Percentiles rank a stretch among this genome's conserved stretches.
Evolutionary conservation across 106 monocot species (phyloP).

Genomic region (Vanilla planifolia): DNA sequence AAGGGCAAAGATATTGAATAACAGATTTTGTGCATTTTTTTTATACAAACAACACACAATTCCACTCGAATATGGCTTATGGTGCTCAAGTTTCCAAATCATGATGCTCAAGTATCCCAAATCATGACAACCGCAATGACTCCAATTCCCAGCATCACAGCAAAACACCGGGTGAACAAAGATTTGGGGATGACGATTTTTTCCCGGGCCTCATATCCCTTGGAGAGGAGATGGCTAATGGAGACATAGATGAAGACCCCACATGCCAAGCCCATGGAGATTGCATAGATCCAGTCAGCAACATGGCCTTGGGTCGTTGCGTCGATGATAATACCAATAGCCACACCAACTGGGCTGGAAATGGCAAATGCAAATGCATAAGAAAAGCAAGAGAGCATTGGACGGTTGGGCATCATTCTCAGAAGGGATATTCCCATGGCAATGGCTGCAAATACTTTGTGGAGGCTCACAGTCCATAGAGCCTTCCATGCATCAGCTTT

Average conservation of each 20-base stretch:
- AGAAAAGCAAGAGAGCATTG: conserved; percentile 40
- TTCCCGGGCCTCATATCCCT: conserved; percentile 43
- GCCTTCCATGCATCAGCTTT: conserved; percentile 79
- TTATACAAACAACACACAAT: no score
- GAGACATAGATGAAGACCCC: conserved; percentile 74
- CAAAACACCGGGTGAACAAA: conserved; percentile 30
- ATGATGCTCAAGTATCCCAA: conserved; percentile 79
- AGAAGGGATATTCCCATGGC: conserved; percentile 83
- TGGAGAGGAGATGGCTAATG: conserved; percentile 69
- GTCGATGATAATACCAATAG: conserved; percentile 71
- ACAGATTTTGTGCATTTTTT: no score
- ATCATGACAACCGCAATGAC: conserved; percentile 89
- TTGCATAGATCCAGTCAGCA: conserved; percentile 80
- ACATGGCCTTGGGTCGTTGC: conserved; percentile 66
- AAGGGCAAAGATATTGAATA: no score
- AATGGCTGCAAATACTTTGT: conserved; percentile 77
- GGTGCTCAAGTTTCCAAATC: no score
- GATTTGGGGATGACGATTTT: conserved; percentile 18
- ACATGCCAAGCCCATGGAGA: conserved; percentile 79
- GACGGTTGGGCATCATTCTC: conserved; percentile 64
- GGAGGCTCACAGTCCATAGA: conserved; percentile 74
- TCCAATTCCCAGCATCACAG: conserved; percentile 49
- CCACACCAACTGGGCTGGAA: conserved; percentile 69
- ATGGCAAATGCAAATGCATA: conserved; percentile 77
- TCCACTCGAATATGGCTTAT: no score